These are phyloP conservation scores for Rhizopus arrhizus DNA, from an alignment of 371 early-diverging fungal species.

Conservation along the genomic window DNA sequence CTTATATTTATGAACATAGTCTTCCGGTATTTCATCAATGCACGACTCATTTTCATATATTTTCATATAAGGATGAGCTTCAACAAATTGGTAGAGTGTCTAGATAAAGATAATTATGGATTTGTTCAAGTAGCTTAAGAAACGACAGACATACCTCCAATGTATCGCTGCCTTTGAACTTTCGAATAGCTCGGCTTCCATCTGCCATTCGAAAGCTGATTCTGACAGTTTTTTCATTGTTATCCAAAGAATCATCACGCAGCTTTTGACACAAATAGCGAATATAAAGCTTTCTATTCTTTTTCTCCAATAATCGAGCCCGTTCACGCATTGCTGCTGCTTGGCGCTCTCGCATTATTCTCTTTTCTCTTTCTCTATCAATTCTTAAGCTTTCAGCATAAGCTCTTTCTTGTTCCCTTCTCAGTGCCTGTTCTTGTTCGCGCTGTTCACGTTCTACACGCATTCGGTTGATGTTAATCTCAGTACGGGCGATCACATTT, in stretches of 20 bases:
- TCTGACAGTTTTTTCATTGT: slow-evolving; percentile 39
- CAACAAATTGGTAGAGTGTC: slow-evolving; percentile 69
- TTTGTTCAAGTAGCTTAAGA: neutral
- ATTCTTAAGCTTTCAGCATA: slow-evolving; percentile 78
- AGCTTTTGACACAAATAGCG: slow-evolving; percentile 41
- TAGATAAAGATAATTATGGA: slow-evolving; percentile 1
- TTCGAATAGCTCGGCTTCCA: slow-evolving; percentile 67
- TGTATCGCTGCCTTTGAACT: slow-evolving; percentile 66
- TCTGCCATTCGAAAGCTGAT: slow-evolving; percentile 69
- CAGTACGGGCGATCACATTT: slow-evolving; percentile 56
- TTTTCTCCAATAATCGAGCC: slow-evolving; percentile 28
- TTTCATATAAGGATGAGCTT: slow-evolving; percentile 73
- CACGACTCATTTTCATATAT: slow-evolving; percentile 22
- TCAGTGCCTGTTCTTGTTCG: slow-evolving; percentile 67
- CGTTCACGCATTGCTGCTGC: slow-evolving; percentile 52
- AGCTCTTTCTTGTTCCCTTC: slow-evolving; percentile 85
- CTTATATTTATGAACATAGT: slow-evolving; percentile 64
- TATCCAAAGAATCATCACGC: slow-evolving; percentile 8
- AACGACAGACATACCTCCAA: slow-evolving; percentile 28
- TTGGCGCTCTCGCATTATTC: slow-evolving; percentile 45
- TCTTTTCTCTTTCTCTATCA: slow-evolving; percentile 75
- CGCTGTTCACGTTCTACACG: slow-evolving; percentile 66
- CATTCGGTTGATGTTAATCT: slow-evolving; percentile 51
- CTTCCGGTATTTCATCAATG: slow-evolving; percentile 36
- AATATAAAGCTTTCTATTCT: slow-evolving; percentile 41